Evolutionary conservation across 352 stramenopile species (phyloP).

Genomic region (Globisporangium irregulare): DNA sequence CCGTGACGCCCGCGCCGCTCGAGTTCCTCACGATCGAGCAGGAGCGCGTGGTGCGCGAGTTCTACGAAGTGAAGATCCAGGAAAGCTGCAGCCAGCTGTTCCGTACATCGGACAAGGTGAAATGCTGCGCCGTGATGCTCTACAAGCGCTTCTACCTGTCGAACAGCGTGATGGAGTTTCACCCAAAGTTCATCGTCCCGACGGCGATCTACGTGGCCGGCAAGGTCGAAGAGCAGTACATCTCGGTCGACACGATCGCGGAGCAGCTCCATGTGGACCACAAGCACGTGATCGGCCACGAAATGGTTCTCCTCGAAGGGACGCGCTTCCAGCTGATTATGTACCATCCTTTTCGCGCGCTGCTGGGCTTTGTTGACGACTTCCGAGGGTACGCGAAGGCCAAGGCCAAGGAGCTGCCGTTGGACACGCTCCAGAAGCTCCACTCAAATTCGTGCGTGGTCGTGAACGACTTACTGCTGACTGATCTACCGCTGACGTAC

Average conservation of each 20-base stretch:
- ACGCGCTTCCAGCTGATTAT: constrained; percentile 89
- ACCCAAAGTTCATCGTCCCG: constrained; percentile 82
- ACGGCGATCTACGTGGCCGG: constrained; percentile 87
- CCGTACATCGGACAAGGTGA: constrained; percentile 86
- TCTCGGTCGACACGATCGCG: constrained; percentile 81
- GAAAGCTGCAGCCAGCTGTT: constrained; percentile 85
- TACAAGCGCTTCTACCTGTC: constrained; percentile 90
- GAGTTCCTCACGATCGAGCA: constrained; percentile 62
- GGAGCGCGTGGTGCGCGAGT: constrained; percentile 56
- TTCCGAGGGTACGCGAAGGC: constrained; percentile 74
- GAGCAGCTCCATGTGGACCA: constrained; percentile 82
- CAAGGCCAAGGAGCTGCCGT: constrained; percentile 50
- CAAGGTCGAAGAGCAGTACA: constrained; percentile 91
- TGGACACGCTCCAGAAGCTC: constrained; percentile 72
- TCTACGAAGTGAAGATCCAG: constrained; percentile 82
- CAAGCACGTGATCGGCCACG: constrained; percentile 83
- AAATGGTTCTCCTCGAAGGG: constrained; percentile 86
- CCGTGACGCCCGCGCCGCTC: constrained; percentile 28
- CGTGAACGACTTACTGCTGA: constrained; percentile 78
- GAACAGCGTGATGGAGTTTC: constrained; percentile 88
- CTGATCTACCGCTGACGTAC: constrained; percentile 59
- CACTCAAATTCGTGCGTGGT: constrained; percentile 69
- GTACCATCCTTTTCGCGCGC: constrained; percentile 83
- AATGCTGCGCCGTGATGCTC: constrained; percentile 79
- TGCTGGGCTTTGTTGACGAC: constrained; percentile 83